Evolutionary conservation across 345 rosid genomes (phyloP), one percentile per base, ranked within the genome.

Genomic region (Hirschfeldia incana): DNA sequence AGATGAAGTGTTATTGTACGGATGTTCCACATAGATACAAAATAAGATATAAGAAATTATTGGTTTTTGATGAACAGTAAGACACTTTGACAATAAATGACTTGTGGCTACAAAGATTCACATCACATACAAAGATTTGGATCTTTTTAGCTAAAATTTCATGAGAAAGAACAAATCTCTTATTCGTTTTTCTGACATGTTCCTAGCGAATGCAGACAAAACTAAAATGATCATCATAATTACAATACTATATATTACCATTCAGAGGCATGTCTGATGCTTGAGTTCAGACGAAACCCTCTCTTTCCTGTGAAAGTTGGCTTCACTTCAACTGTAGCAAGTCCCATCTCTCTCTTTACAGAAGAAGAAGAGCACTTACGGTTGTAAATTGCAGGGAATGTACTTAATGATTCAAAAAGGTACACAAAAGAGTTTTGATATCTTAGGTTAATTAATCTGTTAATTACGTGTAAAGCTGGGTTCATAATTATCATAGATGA

Each of bases 251-350:
- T 53, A 66, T 21, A 71, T 79, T 89, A 95, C 98, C 99, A 95
- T 89, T 93, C 99, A 67, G 98, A 85, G 73, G 98, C 93, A 83
- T 95, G 98, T 78, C 97, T 89, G 75, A 93, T 91, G 49, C 87
- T 95, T n/a, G 98, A 88, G 74, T 84, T 91, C 27, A 94, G 90
- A 76, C 98, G 96, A 82, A 91, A 93, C 0, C 90, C 82, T 85
- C 96, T 87, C 88, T 95, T 95, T 71, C 97, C 94, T 2, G 98
- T 91, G 33, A 90, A 84, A 64, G 90, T 86, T 74, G 98, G 91
- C 86, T 93, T 95, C 83, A 87, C 97, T 71, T 86, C 93, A 21
- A 90, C 85, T 51, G 93, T 89, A 34, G 87, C 92, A 74, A 90
- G 89, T 57, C 97, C 99, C 97, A 92, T 91, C 65, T 85, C 84